Percentiles rank a stretch among this genome's conserved stretches.
These are phyloP conservation scores for Nowakowskiella sp. DNA, from an alignment of 192 early-diverging fungal genomes.

Conservation along the genomic window DNA sequence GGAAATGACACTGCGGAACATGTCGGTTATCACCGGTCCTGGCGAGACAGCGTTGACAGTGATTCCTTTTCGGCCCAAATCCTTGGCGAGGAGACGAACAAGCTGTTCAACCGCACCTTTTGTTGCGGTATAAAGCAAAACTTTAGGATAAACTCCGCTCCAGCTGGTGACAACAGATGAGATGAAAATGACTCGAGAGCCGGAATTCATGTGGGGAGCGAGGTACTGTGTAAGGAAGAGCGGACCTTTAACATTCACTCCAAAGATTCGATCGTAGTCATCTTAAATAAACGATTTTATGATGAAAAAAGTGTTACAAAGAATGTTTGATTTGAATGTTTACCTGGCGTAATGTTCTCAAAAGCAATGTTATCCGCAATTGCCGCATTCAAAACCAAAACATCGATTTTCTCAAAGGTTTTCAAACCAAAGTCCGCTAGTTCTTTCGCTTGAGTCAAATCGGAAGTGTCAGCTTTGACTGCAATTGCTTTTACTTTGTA, in stretches of 20 bases:
- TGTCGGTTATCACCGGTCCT: conserved; percentile 15
- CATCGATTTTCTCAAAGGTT: conserved; percentile 28
- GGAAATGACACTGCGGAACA: conserved; percentile 11
- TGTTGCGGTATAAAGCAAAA: conserved; percentile 19
- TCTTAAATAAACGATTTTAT: conserved; percentile 29
- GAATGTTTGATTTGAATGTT: not conserved
- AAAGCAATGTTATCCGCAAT: conserved; percentile 13
- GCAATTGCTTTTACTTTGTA: conserved; percentile 18
- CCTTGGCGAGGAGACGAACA: conserved; percentile 14
- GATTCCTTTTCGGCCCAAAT: conserved; percentile 5
- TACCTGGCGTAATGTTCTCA: not conserved
- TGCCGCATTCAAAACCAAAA: conserved; percentile 40
- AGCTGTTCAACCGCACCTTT: conserved; percentile 21
- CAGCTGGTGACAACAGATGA: conserved; percentile 21
- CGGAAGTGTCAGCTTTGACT: conserved; percentile 31
- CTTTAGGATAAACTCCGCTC: conserved; percentile 10
- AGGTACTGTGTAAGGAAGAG: conserved; percentile 30
- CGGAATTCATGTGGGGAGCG: conserved; percentile 17
- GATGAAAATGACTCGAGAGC: conserved; percentile 28
- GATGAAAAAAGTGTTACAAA: no score
- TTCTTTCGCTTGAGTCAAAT: conserved; percentile 6
- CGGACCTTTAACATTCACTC: conserved; percentile 34
- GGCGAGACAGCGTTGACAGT: conserved; percentile 16
- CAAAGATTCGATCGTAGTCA: conserved; percentile 19
- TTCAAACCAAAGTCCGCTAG: conserved; percentile 21